Evolutionary conservation across 2,329 filamentous ascomycete species (phyloP), one percentile per base, ranked within the genome.

Genomic region (Diaporthe longicolla): DNA sequence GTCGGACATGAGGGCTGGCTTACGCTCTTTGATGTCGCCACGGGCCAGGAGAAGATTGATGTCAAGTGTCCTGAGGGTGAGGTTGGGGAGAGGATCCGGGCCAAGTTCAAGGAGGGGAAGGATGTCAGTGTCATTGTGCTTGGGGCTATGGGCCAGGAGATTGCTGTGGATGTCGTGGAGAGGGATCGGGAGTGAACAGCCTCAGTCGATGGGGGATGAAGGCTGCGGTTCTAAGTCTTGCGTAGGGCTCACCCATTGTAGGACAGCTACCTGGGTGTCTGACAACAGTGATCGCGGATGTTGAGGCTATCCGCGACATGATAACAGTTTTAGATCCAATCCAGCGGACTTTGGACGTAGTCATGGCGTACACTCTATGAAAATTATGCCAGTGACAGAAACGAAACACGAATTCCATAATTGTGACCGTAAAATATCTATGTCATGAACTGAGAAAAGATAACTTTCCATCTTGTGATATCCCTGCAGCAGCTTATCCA

Each of bases 111-210:
- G 15, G 58, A 43, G n/a, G 58, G 58, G 3, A 61, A 43, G 35
- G 58, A 61, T 26, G 40, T 37, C 15, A 61, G 37, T 43, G 58
- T 61, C 7, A 24, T 61, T 9, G n/a, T 61, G 15, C 58, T 61
- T 29, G 58, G 57, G n/a, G 57, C 57, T 21, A 61, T 61, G 57
- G 57, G 35, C 0, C 57, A 43, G 57, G 57, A 61, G 57, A 61
- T 61, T 43, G 57, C 57, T 26, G n/a, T 61, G 9, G 57, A 61
- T 37, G 57, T 61, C 11, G 57, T 43, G 3, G 57, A 61, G 57
- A 61, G 26, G 57, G 57, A 61, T 4, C 57, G 57, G 9, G 57
- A 43, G 35, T 61, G 57, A 61, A 8, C 1, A 24, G n/a, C 13
- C 8, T 26, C 1, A 5, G 15, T 61, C 8, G 3, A 8, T 19